These are phyloP conservation scores for Chernovozyma aurita DNA, from an alignment of 1,139 yeast species.

Conservation along the genomic window DNA sequence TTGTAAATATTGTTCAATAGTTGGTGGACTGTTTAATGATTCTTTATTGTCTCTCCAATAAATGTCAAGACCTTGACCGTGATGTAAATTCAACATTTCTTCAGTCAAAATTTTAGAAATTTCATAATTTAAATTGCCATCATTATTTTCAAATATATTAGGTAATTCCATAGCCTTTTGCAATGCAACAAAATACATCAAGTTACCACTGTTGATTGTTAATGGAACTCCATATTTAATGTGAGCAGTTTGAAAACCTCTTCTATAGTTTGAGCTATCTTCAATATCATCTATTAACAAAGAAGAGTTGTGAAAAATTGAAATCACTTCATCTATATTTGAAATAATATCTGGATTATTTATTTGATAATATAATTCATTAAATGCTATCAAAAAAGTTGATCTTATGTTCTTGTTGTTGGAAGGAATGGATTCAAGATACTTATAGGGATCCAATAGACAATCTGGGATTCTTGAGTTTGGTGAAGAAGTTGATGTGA, in stretches of 20 bases:
- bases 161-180: constrained; percentile 35
- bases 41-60: constrained; percentile 68
- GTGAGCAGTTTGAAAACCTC: constrained; percentile 81
- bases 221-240: constrained; percentile 68
- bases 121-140: neutral
- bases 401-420: constrained; percentile 28
- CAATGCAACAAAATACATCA: constrained; percentile 74
- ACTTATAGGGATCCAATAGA: constrained; percentile 24
- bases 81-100: constrained; percentile 74
- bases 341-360: constrained; percentile 13
- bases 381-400: constrained; percentile 28
- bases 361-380: constrained; percentile 26
- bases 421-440: constrained; percentile 28
- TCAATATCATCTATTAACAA: constrained; percentile 76
- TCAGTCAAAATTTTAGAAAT: constrained; percentile 47
- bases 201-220: constrained; percentile 78
- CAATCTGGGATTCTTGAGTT: constrained; percentile 4
- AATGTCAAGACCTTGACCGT: constrained; percentile 86
- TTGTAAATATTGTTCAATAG: constrained; percentile 59
- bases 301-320: constrained; percentile 28
- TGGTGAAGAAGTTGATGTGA: neutral
- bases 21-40: constrained; percentile 49
- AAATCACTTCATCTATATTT: constrained; percentile 21
- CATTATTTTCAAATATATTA: constrained; percentile 7
- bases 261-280: constrained; percentile 62